Conservation (phyloP, 2,329 filamentous ascomycete genomes). For the Arachnopeziza araneosa region DNA sequence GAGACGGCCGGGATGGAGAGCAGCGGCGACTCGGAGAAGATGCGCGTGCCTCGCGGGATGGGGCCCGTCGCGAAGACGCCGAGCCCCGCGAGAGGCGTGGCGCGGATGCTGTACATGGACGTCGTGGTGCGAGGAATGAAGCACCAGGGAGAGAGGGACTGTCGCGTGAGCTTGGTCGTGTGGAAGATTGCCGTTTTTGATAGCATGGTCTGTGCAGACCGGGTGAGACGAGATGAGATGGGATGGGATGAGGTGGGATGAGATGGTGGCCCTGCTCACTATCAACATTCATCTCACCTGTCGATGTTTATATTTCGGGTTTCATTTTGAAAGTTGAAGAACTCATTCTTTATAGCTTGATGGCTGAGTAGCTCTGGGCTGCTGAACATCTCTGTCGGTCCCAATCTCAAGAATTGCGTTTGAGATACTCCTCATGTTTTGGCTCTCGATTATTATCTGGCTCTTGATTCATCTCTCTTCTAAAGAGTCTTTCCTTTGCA, state of each 20-base stretch:
- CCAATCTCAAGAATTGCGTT: too few species aligned
- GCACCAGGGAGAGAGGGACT: not conserved
- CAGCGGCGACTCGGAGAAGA: slow-evolving; percentile 25
- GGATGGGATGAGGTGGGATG: too few species aligned
- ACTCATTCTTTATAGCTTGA: too few species aligned
- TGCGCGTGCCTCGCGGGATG: slow-evolving; percentile 23
- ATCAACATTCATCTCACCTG: not conserved
- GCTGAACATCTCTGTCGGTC: too few species aligned
- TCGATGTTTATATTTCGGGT: not conserved
- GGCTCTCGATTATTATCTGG: too few species aligned
- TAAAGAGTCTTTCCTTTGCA: too few species aligned
- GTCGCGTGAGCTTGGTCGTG: not conserved
- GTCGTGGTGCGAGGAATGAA: not conserved
- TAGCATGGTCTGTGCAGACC: not conserved
- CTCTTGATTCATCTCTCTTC: too few species aligned
- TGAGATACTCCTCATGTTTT: too few species aligned
- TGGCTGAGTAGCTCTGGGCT: too few species aligned
- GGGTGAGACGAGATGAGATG: not conserved
- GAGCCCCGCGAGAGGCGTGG: slow-evolving; percentile 16
- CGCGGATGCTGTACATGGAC: slow-evolving; percentile 18
- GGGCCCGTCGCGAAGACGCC: slow-evolving; percentile 22
- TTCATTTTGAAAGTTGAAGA: too few species aligned
- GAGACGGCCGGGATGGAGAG: slow-evolving; percentile 14
- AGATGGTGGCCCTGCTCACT: not conserved
- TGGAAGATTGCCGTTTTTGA: not conserved